Conservation (phyloP, 2,329 filamentous ascomycete genomes). For the Fusarium napiforme region DNA sequence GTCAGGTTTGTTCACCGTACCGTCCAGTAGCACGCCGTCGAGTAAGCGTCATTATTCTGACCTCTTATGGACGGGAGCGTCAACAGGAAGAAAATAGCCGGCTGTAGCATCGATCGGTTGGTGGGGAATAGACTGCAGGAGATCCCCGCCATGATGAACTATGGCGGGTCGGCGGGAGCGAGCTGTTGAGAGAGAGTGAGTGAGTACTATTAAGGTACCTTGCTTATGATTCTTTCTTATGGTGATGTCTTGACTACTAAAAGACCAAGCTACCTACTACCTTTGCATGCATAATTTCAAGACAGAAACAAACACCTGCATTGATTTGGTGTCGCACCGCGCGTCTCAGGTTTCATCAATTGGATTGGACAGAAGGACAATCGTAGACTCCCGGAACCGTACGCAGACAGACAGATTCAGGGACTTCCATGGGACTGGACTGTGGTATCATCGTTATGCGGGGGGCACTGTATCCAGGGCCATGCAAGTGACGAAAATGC, state of each 20-base stretch:
- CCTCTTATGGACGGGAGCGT: slow-evolving; percentile 39
- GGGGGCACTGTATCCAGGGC: slow-evolving; percentile 42
- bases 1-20: slow-evolving; percentile 24
- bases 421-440: slow-evolving; percentile 21
- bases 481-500: slow-evolving; percentile 23
- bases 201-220: not conserved
- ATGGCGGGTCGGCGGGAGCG: slow-evolving; percentile 20
- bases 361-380: not conserved
- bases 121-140: slow-evolving; percentile 41
- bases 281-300: not conserved
- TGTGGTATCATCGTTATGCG: slow-evolving; percentile 44
- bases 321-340: slow-evolving; percentile 6
- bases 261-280: not conserved
- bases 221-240: not conserved
- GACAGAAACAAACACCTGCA: not conserved
- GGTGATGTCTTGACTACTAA: not conserved
- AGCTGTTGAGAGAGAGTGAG: slow-evolving; percentile 13
- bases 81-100: slow-evolving; percentile 23
- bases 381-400: slow-evolving; percentile 15
- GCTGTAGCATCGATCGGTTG: slow-evolving; percentile 36
- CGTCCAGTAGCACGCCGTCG: slow-evolving; percentile 42
- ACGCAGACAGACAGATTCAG: not conserved
- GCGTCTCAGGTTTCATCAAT: slow-evolving; percentile 20
- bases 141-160: slow-evolving; percentile 36
- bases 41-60: slow-evolving; percentile 46